A percentile compares a stretch with the other conserved stretches of the same genome.
Evolutionary conservation across 371 early-diverging fungal genomes (phyloP).

Genomic region (Mucor lusitanicus): DNA sequence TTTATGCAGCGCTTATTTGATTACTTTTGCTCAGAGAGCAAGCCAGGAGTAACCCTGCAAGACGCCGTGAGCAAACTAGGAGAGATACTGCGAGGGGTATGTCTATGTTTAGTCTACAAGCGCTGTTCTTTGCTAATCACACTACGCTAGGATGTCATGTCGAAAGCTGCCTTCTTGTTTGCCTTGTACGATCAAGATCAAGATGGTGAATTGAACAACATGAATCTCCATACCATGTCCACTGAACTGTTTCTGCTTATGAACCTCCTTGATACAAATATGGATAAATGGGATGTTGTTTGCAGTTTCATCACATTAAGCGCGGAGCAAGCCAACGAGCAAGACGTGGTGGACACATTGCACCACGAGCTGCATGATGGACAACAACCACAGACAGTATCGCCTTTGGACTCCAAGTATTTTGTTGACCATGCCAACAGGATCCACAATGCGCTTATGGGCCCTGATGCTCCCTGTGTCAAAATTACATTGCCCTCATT

Average conservation of each 20-base stretch:
- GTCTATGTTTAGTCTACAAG: not conserved
- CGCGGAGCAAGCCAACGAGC: constrained; percentile 52
- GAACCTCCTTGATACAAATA: constrained; percentile 50
- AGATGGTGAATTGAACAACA: constrained; percentile 65
- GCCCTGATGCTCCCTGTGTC: constrained; percentile 13
- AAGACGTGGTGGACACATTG: constrained; percentile 7
- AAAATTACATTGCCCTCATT: constrained; percentile 38
- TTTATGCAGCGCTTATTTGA: constrained; percentile 57
- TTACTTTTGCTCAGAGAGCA: constrained; percentile 50
- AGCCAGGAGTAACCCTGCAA: constrained; percentile 68
- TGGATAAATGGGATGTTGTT: constrained; percentile 53
- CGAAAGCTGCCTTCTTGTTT: constrained; percentile 80
- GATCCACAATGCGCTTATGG: not conserved
- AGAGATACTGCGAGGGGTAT: constrained; percentile 71
- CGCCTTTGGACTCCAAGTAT: not conserved
- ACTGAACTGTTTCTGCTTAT: constrained; percentile 80
- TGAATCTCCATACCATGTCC: constrained; percentile 80
- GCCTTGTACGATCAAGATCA: constrained; percentile 74
- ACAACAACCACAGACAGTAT: not conserved
- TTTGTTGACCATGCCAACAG: not conserved
- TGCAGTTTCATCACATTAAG: constrained; percentile 62
- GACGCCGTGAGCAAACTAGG: constrained; percentile 79
- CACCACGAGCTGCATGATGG: not conserved
- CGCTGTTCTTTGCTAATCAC: not conserved
- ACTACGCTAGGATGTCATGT: constrained; percentile 65